Conservation (phyloP, 2,329 filamentous ascomycete genomes). For the Penicillium sclerotigenum region DNA sequence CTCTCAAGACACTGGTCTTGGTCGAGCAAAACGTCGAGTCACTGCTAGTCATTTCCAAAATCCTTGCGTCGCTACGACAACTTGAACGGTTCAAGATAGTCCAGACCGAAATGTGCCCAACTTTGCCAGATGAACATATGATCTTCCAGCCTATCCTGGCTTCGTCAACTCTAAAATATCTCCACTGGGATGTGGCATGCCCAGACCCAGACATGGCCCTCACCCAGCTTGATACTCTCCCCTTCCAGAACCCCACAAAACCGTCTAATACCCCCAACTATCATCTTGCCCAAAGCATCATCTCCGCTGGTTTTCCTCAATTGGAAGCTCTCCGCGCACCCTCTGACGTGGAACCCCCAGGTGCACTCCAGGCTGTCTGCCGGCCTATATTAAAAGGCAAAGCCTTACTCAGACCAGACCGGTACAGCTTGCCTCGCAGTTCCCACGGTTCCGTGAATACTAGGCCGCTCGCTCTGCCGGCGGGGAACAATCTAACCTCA, state of each 20-base stretch:
- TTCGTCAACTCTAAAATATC: constrained; percentile 48
- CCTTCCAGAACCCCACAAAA: constrained; percentile 36
- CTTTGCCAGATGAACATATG: constrained; percentile 41
- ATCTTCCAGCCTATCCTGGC: constrained; percentile 49
- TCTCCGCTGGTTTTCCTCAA: constrained; percentile 42
- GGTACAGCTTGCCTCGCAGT: constrained; percentile 42
- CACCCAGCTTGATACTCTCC: constrained; percentile 37
- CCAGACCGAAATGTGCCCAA: constrained; percentile 50
- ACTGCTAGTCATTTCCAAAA: constrained; percentile 51
- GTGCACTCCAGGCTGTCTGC: constrained; percentile 44
- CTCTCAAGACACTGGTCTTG: constrained; percentile 49
- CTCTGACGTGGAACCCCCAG: constrained; percentile 44
- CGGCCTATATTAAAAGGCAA: constrained; percentile 39
- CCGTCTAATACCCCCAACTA: constrained; percentile 40
- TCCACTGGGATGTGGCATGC: constrained; percentile 57
- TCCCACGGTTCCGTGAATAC: constrained; percentile 43
- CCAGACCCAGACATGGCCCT: constrained; percentile 38
- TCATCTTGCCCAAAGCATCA: constrained; percentile 45
- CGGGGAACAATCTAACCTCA: constrained; percentile 44
- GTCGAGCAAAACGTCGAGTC: constrained; percentile 54
- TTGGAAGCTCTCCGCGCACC: constrained; percentile 43
- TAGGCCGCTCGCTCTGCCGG: constrained; percentile 40
- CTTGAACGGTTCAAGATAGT: constrained; percentile 53
- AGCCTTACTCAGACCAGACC: constrained; percentile 40
- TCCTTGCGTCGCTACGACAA: constrained; percentile 47